These are phyloP conservation scores for Erysiphe pulchra DNA, from an alignment of 2,329 filamentous ascomycete species.

Conservation along the genomic window DNA sequence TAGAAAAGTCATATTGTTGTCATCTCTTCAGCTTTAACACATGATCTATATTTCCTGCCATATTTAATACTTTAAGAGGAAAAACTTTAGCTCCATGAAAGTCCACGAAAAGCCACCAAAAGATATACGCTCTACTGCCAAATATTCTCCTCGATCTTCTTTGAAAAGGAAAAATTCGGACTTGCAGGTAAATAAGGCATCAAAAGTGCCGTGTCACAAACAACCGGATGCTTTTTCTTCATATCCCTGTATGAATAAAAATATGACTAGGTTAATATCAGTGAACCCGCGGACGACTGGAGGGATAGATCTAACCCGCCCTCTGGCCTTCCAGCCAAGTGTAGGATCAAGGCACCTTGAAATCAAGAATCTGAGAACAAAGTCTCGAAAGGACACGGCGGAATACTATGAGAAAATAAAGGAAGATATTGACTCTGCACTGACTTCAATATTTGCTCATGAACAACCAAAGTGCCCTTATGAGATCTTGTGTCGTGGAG, in stretches of 20 bases:
- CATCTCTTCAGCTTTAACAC: too few species aligned
- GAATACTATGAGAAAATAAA: slow-evolving; percentile 57
- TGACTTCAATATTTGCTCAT: slow-evolving; percentile 47
- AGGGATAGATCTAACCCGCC: slow-evolving; percentile 8
- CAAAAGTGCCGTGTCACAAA: slow-evolving; percentile 49
- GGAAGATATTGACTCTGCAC: slow-evolving; percentile 44
- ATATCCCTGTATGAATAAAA: slow-evolving; percentile 7
- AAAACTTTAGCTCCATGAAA: too few species aligned
- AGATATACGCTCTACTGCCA: neutral
- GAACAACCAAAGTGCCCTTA: slow-evolving; percentile 42
- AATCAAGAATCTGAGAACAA: slow-evolving; percentile 70
- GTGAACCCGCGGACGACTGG: slow-evolving; percentile 2
- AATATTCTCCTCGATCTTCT: slow-evolving; percentile 1
- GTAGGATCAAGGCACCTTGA: slow-evolving; percentile 61
- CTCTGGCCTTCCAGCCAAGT: slow-evolving; percentile 37
- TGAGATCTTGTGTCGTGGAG: slow-evolving; percentile 69
- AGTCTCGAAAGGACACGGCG: slow-evolving; percentile 33
- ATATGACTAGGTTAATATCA: slow-evolving; percentile 3
- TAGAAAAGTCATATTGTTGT: too few species aligned
- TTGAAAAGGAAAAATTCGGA: slow-evolving; percentile 9
- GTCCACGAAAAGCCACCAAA: too few species aligned
- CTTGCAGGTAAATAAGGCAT: slow-evolving; percentile 1
- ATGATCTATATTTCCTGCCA: too few species aligned
- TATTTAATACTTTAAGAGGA: too few species aligned
- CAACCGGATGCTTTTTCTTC: slow-evolving; percentile 26